Conservation (phyloP, 2,329 filamentous ascomycete genomes). For the Fusarium globosum region DNA sequence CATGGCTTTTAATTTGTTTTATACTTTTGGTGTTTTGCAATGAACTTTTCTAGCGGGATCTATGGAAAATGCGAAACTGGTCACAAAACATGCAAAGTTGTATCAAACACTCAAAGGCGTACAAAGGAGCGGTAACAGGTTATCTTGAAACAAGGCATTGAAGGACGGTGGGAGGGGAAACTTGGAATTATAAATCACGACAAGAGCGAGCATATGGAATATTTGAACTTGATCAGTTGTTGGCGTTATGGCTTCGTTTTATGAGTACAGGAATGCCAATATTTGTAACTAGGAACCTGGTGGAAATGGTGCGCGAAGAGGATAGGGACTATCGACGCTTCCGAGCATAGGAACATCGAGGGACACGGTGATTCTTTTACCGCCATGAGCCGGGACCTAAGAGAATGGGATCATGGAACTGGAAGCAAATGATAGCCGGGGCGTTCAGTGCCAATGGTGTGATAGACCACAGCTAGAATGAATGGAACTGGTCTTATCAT, state of each 20-base stretch:
- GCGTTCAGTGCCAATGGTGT: slow-evolving; percentile 7
- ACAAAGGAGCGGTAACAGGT: slow-evolving; percentile 17
- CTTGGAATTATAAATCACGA: slow-evolving; percentile 31
- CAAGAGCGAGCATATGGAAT: slow-evolving; percentile 38
- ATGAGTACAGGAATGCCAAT: slow-evolving; percentile 24
- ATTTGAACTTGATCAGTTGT: slow-evolving; percentile 22
- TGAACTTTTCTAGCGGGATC: slow-evolving; percentile 21
- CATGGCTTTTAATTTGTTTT: slow-evolving; percentile 23
- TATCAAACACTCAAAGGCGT: slow-evolving; percentile 27
- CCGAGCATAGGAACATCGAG: not conserved
- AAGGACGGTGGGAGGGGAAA: slow-evolving; percentile 3
- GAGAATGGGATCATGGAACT: not conserved
- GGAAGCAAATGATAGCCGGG: not conserved
- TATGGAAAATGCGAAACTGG: slow-evolving; percentile 24
- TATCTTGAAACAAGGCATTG: slow-evolving; percentile 17
- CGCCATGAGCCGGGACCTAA: not conserved
- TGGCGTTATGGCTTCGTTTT: slow-evolving; percentile 37
- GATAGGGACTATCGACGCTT: not conserved
- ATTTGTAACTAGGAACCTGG: slow-evolving; percentile 25
- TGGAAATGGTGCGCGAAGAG: not conserved
- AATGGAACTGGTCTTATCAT: slow-evolving; percentile 25
- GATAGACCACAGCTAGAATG: slow-evolving; percentile 35
- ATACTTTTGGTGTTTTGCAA: slow-evolving; percentile 31
- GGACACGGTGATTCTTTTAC: not conserved
- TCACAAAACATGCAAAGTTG: slow-evolving; percentile 24